Conservation (phyloP, 139 green algal species). For the Spirogloea muscicola region DNA sequence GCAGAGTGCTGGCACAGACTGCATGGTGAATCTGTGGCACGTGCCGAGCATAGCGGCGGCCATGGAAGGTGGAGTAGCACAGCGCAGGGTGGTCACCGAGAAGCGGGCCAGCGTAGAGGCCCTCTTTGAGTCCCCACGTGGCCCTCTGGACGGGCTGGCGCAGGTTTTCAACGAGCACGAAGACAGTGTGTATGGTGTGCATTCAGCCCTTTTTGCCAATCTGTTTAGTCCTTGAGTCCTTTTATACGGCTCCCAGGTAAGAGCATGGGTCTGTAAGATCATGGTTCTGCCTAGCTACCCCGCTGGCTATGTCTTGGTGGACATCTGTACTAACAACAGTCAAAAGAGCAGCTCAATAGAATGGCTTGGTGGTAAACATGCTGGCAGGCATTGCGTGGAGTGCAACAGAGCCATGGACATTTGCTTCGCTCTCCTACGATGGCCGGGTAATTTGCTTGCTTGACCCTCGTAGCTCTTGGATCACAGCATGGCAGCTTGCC, state of each 20-base stretch:
- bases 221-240: not conserved
- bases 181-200: slow-evolving; percentile 46
- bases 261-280: not conserved
- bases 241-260: not conserved
- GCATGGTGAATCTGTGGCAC: slow-evolving; percentile 41
- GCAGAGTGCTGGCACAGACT: slow-evolving; percentile 31
- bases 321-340: not conserved
- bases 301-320: not conserved
- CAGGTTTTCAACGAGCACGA: slow-evolving; percentile 73
- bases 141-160: slow-evolving; percentile 54
- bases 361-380: not conserved
- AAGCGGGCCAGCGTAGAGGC: not conserved
- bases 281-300: not conserved
- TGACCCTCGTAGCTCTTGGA: too few species aligned
- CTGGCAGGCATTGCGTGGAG: slow-evolving; percentile 62
- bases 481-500: too few species aligned
- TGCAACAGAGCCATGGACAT: slow-evolving; percentile 66
- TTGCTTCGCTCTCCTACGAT: slow-evolving; percentile 78
- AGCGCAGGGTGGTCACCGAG: not conserved
- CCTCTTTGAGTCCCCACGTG: slow-evolving; percentile 10
- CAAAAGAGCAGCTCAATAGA: not conserved
- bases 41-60: slow-evolving; percentile 12
- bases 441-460: slow-evolving; percentile 55
- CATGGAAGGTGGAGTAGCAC: not conserved
- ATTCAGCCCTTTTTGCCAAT: not conserved